Evolutionary conservation across 2,329 filamentous ascomycete genomes (phyloP).

Genomic region (Aaosphaeria arxii): DNA sequence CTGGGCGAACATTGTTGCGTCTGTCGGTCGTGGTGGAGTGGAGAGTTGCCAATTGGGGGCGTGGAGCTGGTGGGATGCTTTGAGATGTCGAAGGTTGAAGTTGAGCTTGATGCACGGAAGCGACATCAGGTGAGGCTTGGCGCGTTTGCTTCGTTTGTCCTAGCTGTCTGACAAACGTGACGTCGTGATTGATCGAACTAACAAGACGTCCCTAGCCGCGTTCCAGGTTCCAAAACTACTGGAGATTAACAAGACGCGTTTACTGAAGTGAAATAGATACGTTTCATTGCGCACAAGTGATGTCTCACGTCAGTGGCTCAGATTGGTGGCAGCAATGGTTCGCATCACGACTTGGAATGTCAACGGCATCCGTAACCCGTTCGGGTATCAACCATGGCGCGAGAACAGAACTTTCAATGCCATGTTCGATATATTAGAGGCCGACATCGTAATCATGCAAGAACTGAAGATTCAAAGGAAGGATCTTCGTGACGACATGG

Average conservation of each 20-base stretch:
- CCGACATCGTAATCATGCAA: constrained; percentile 93
- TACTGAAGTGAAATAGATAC: too few relatives aligned
- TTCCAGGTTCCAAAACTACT: too few relatives aligned
- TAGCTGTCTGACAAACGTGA: constrained; percentile 7
- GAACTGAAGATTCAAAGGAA: constrained; percentile 95
- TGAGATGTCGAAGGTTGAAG: constrained; percentile 13
- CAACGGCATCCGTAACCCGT: constrained; percentile 55
- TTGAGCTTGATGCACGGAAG: constrained; percentile 17
- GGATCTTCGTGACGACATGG: constrained; percentile 92
- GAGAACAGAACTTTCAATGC: constrained; percentile 49
- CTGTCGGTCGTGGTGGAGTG: constrained; percentile 19
- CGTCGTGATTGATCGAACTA: constrained; percentile 15
- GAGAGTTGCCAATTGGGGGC: constrained; percentile 18
- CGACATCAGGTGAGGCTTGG: constrained; percentile 15
- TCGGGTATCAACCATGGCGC: constrained; percentile 53
- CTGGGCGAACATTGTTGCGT: constrained; percentile 32
- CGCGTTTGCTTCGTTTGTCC: constrained; percentile 4
- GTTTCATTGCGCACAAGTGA: too few relatives aligned
- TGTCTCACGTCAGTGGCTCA: too few relatives aligned
- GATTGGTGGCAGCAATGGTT: constrained; percentile 54
- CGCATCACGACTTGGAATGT: constrained; percentile 67
- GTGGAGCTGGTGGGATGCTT: constrained; percentile 5
- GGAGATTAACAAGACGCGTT: too few relatives aligned
- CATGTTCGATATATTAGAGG: constrained; percentile 92
- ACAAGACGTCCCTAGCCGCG: too few relatives aligned